A percentile compares a stretch with the other conserved stretches of the same genome.
Conservation (phyloP, 306 rosid genomes). For the Geum urbanum region DNA sequence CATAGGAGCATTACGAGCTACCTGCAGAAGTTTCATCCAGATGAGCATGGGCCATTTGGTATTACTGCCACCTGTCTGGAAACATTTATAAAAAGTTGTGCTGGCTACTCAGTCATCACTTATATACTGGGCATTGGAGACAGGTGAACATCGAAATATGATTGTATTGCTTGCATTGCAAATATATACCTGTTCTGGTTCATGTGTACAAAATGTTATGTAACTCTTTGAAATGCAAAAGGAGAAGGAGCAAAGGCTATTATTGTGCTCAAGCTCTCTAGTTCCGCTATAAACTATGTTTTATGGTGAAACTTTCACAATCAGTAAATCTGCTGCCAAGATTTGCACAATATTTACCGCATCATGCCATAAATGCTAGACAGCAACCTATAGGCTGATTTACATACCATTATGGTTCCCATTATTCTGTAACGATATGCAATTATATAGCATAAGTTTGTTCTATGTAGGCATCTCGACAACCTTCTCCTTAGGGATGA, state of each 20-base stretch:
- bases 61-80: conserved; percentile 91
- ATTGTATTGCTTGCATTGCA: background rate
- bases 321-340: background rate
- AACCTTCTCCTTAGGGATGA: conserved; percentile 94
- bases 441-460: background rate
- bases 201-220: background rate
- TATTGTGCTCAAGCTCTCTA: background rate
- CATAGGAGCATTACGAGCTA: conserved; percentile 94
- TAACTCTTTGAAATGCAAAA: background rate
- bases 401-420: background rate
- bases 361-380: too few species aligned
- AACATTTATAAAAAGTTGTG: conserved; percentile 96
- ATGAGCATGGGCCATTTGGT: conserved; percentile 95
- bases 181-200: background rate
- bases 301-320: background rate
- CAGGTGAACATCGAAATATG: conserved; percentile 53
- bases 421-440: background rate
- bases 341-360: background rate
- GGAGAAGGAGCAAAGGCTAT: background rate
- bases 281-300: background rate
- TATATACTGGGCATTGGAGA: conserved; percentile 97
- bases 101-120: conserved; percentile 99
- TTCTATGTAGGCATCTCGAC: conserved; percentile 74
- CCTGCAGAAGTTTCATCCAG: conserved; percentile 92
- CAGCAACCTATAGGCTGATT: background rate